Evolutionary conservation across 2,329 filamentous ascomycete species (phyloP).

Genomic region (Balansia obtecta): DNA sequence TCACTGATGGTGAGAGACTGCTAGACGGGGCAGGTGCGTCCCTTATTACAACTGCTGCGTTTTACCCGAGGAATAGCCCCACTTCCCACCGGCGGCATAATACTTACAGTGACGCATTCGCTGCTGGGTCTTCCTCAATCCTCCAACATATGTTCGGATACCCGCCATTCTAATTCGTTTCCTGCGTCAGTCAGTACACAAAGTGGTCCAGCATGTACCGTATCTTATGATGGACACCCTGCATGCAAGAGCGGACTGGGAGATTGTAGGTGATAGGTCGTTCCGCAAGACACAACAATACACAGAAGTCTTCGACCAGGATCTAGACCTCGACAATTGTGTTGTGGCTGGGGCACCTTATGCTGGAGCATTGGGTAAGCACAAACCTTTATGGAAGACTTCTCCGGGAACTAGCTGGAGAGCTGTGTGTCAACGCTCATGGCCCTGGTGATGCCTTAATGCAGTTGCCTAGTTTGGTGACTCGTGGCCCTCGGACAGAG

Average conservation of each 20-base stretch:
- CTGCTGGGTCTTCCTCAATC: not conserved
- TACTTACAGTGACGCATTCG: no score
- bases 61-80: constrained; percentile 22
- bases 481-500: no score
- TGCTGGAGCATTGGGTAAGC: constrained; percentile 79
- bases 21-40: not conserved
- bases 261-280: constrained; percentile 83
- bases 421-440: no score
- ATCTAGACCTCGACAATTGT: constrained; percentile 91
- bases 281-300: constrained; percentile 94
- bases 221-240: constrained; percentile 38
- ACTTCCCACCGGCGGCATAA: not conserved
- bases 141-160: not conserved
- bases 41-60: not conserved
- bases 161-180: not conserved
- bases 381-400: not conserved
- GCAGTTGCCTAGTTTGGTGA: no score
- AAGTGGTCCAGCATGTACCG: constrained; percentile 7
- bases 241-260: constrained; percentile 79
- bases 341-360: constrained; percentile 84
- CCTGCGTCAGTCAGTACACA: not conserved
- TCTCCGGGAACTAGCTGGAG: no score
- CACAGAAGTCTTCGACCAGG: constrained; percentile 82
- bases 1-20: not conserved
- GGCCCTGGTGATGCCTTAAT: no score